These are phyloP conservation scores for Symbiodinium natans DNA, from an alignment of 73 alveolate genomes.

Conservation along the genomic window DNA sequence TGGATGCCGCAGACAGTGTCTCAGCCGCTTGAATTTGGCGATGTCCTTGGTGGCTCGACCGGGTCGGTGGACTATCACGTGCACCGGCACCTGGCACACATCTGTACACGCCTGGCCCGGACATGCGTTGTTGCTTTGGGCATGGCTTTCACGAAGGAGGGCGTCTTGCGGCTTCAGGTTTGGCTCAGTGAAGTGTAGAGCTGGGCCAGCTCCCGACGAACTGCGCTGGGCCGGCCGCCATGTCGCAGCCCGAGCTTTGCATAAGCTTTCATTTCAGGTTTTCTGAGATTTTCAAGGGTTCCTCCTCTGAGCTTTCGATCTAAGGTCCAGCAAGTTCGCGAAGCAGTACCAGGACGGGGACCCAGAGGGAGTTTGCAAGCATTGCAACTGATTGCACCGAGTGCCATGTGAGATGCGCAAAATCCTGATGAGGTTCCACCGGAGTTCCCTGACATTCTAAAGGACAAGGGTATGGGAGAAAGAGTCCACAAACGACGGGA, in stretches of 20 bases:
- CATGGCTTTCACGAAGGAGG: too few species aligned
- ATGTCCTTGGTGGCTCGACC: too few species aligned
- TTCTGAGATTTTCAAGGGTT: too few species aligned
- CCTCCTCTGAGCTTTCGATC: neutral
- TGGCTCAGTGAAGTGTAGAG: neutral
- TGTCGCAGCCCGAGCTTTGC: neutral
- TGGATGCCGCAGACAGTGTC: too few species aligned
- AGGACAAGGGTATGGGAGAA: conserved; percentile 22
- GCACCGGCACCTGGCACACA: too few species aligned
- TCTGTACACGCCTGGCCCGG: too few species aligned
- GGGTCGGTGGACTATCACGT: too few species aligned
- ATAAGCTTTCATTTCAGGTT: neutral
- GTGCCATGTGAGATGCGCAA: too few species aligned
- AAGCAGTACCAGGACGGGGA: conserved; percentile 57
- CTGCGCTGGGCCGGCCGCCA: conserved; percentile 2
- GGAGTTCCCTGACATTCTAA: conserved; percentile 87
- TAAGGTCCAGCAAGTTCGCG: conserved; percentile 78
- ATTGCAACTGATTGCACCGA: neutral
- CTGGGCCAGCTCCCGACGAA: neutral
- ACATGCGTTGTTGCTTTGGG: too few species aligned
- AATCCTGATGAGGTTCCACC: conserved; percentile 47
- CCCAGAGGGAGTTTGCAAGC: too few species aligned
- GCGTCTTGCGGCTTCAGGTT: neutral
- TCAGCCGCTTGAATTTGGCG: too few species aligned
- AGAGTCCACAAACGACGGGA: too few species aligned